These are phyloP conservation scores for Penicillium cosmopolitanum DNA, from an alignment of 495 filamentous ascomycete species.

Conservation along the genomic window DNA sequence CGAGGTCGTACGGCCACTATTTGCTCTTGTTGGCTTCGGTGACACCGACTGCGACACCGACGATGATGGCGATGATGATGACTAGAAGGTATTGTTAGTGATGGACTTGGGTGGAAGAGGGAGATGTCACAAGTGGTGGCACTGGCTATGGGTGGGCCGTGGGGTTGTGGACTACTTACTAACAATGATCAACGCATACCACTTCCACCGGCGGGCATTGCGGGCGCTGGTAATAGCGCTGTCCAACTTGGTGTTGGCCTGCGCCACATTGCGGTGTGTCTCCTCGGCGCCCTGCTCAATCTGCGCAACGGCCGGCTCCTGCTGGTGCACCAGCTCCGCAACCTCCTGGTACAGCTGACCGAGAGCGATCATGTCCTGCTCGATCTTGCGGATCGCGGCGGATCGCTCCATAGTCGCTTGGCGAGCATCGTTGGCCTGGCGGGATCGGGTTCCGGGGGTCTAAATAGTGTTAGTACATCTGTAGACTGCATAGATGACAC, in stretches of 20 bases:
- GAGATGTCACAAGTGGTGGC: not conserved
- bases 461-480: constrained; percentile 22
- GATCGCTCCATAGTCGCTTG: constrained; percentile 81
- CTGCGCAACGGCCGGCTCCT: constrained; percentile 72
- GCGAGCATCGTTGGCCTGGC: constrained; percentile 77
- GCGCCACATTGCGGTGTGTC: constrained; percentile 73
- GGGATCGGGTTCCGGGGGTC: constrained; percentile 69
- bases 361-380: constrained; percentile 83
- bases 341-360: constrained; percentile 83
- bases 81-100: constrained; percentile 30
- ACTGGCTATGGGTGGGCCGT: not conserved
- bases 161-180: constrained; percentile 57
- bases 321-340: constrained; percentile 78
- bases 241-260: constrained; percentile 79
- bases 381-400: constrained; percentile 87
- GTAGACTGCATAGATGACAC: too few species aligned
- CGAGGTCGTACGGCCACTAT: constrained; percentile 8
- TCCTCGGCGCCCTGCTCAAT: constrained; percentile 85
- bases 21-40: constrained; percentile 39
- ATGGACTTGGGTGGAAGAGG: not conserved
- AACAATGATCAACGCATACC: constrained; percentile 85
- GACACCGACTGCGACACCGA: constrained; percentile 55
- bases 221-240: constrained; percentile 79
- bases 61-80: constrained; percentile 54
- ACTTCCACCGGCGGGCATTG: constrained; percentile 90